A percentile compares a stretch with the other conserved stretches of the same genome.
These are phyloP conservation scores for Colletotrichum cuscutae DNA, from an alignment of 2,329 filamentous ascomycete species.

Conservation along the genomic window DNA sequence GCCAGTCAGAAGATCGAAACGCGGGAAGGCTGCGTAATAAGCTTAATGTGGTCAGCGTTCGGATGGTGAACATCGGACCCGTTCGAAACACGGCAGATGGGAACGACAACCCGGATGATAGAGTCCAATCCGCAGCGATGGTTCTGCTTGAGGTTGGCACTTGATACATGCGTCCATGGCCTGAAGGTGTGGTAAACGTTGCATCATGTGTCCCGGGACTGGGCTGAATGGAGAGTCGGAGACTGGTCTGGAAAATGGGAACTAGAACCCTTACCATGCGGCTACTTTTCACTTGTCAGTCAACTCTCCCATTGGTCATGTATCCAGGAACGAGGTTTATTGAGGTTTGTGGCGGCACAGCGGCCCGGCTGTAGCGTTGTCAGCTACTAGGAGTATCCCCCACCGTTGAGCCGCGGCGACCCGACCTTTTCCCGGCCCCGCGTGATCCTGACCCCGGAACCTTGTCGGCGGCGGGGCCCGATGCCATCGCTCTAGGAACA, in stretches of 20 bases:
- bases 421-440: constrained; percentile 26
- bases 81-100: neutral
- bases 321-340: neutral
- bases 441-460: constrained; percentile 27
- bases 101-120: neutral
- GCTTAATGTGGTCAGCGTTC: neutral
- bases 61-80: constrained; percentile 7
- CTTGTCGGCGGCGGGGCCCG: constrained; percentile 20
- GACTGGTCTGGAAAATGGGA: neutral
- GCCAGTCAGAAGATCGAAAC: constrained; percentile 41
- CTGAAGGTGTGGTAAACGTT: neutral
- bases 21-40: constrained; percentile 38
- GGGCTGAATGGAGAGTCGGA: neutral
- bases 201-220: neutral
- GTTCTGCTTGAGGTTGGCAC: constrained; percentile 15
- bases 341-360: constrained; percentile 18
- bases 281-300: neutral
- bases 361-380: constrained; percentile 20
- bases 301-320: constrained; percentile 8
- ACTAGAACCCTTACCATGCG: neutral
- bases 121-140: constrained; percentile 37
- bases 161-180: neutral
- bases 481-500: constrained; percentile 19
- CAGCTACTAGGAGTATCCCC: constrained; percentile 5
- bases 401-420: constrained; percentile 15